Percentiles rank a stretch among this genome's conserved stretches.
Evolutionary conservation across 1,284 basidiomycete genomes (phyloP).

Genomic region (Apiotrichum mycotoxinovorans): DNA sequence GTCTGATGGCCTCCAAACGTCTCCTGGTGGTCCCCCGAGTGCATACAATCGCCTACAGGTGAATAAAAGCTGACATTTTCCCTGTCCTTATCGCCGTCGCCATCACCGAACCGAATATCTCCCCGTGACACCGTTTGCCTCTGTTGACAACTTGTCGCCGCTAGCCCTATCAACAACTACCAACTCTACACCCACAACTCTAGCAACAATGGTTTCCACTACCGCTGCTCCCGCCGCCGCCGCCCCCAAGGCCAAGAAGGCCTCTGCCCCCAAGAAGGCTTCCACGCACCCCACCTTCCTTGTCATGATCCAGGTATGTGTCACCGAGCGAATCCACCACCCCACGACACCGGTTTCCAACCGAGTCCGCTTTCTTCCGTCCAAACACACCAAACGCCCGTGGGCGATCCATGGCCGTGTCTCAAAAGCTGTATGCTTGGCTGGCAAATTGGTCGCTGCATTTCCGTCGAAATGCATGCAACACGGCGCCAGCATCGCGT

Average conservation of each 20-base stretch:
- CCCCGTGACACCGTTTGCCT: not conserved
- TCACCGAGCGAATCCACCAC: not conserved
- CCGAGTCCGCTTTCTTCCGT: not conserved
- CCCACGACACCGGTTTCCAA: not conserved
- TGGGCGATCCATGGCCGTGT: not conserved
- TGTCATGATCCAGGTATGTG: slow-evolving; percentile 51
- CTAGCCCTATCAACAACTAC: not conserved
- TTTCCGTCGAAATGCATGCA: not conserved
- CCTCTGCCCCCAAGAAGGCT: slow-evolving; percentile 37
- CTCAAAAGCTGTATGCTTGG: too few relatives aligned
- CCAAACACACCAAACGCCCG: not conserved
- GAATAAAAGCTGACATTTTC: slow-evolving; percentile 11
- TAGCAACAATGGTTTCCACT: slow-evolving; percentile 42
- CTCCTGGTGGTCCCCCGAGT: not conserved
- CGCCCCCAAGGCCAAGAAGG: slow-evolving; percentile 32
- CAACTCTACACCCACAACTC: slow-evolving; percentile 3
- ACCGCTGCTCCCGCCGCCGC: slow-evolving; percentile 20
- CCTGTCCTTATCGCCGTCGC: slow-evolving; percentile 3
- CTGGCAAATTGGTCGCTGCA: too few relatives aligned
- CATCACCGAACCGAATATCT: not conserved
- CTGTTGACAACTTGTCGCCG: slow-evolving; percentile 1
- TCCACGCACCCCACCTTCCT: slow-evolving; percentile 50
- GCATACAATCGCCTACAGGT: not conserved
- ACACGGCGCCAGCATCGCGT: not conserved
- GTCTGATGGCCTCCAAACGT: not conserved